phyloP scores from a whole-genome alignment of 768 basidiomycete species.

The Fomitopsis pulvina region DNA sequence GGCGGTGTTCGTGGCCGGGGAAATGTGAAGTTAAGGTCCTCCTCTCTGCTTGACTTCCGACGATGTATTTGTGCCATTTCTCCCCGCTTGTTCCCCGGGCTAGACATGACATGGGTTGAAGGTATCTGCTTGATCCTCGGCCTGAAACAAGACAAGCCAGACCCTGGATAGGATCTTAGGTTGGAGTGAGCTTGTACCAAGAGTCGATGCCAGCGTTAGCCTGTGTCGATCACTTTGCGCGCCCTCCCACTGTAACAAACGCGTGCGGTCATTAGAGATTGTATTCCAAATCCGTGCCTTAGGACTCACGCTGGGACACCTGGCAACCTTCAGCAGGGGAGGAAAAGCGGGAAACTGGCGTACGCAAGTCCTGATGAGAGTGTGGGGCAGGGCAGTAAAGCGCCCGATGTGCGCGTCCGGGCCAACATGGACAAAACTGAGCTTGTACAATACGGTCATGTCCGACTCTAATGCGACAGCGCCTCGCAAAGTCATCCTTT shows the following conservation, averaged over 20 bases:
- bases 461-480: too few species aligned
- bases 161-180: neutral
- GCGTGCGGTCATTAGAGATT: neutral
- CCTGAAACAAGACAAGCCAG: too few species aligned
- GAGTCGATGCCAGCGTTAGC: neutral
- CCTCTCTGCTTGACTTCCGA: conserved; percentile 31
- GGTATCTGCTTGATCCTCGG: too few species aligned
- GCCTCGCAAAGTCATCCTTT: conserved; percentile 71
- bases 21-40: conserved; percentile 22
- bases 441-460: too few species aligned
- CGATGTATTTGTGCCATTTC: conserved; percentile 23
- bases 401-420: too few species aligned
- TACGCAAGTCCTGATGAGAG: neutral
- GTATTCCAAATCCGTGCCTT: too few species aligned
- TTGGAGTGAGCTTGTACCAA: neutral
- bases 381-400: neutral
- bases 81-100: neutral
- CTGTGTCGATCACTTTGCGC: neutral
- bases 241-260: neutral
- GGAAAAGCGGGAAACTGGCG: neutral
- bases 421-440: too few species aligned
- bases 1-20: conserved; percentile 4
- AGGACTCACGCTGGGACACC: neutral
- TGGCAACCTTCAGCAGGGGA: neutral
- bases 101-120: conserved; percentile 10